phyloP scores from a whole-genome alignment of 2,329 filamentous ascomycete species.

The Paraphoma sp. region DNA sequence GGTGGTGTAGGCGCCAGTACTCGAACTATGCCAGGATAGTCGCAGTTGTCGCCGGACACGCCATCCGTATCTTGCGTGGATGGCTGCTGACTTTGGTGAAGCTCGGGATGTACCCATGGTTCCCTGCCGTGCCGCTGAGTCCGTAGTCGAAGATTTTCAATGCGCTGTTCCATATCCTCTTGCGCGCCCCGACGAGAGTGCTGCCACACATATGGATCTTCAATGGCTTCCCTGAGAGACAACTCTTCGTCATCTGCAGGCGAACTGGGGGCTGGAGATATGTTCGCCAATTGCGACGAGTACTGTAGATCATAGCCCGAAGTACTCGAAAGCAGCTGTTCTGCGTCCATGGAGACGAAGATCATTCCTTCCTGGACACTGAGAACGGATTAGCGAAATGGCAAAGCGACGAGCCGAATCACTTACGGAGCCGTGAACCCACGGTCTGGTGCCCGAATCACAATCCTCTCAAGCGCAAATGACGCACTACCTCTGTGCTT shows the following conservation, averaged over 20 bases:
- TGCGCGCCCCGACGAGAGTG: slow-evolving; percentile 31
- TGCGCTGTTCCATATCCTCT: slow-evolving; percentile 35
- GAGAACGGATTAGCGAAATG: slow-evolving; percentile 40
- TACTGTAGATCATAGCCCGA: slow-evolving; percentile 77
- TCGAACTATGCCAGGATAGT: slow-evolving; percentile 30
- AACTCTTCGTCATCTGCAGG: slow-evolving; percentile 36
- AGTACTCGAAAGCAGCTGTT: slow-evolving; percentile 76
- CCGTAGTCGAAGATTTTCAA: slow-evolving; percentile 33
- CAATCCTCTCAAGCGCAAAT: slow-evolving; percentile 83
- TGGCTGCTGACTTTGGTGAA: slow-evolving; percentile 1
- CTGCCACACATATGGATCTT: slow-evolving; percentile 43
- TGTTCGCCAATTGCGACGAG: slow-evolving; percentile 25
- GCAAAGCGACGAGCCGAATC: slow-evolving; percentile 8
- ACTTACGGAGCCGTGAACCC: slow-evolving; percentile 89
- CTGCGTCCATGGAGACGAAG: slow-evolving; percentile 84
- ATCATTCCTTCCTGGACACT: slow-evolving; percentile 92
- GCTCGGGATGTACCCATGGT: slow-evolving; percentile 1
- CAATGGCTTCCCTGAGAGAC: slow-evolving; percentile 43
- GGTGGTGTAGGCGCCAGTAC: slow-evolving; percentile 46
- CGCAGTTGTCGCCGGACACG: slow-evolving; percentile 36
- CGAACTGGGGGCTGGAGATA: slow-evolving; percentile 36
- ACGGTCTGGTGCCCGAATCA: slow-evolving; percentile 82
- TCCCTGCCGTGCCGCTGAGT: slow-evolving; percentile 16
- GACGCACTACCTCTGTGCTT: slow-evolving; percentile 80
- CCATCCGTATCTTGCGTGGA: slow-evolving; percentile 25